A percentile compares a stretch with the other conserved stretches of the same genome.
Conservation (phyloP, 345 rosid genomes). For the Salix udensis region DNA sequence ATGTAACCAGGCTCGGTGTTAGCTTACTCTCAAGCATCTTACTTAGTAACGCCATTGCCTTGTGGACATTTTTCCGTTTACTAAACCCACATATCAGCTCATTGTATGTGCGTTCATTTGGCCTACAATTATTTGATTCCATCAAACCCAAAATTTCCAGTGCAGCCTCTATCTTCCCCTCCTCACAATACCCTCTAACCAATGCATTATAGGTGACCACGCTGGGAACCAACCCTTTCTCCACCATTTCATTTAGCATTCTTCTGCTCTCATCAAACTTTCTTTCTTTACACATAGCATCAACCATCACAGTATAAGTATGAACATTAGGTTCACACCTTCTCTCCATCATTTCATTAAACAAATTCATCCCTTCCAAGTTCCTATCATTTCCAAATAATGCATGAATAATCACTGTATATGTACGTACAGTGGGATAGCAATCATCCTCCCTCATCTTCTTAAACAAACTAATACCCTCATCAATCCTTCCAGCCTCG, state of each 20-base stretch:
- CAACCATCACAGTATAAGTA: conserved; percentile 70
- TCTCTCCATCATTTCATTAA: conserved; percentile 55
- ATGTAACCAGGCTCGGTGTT: conserved; percentile 54
- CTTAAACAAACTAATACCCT: conserved; percentile 56
- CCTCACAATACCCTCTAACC: conserved; percentile 77
- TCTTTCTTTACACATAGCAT: conserved; percentile 53
- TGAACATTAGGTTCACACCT: conserved; percentile 73
- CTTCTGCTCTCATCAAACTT: conserved; percentile 56
- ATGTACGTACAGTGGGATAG: conserved; percentile 67
- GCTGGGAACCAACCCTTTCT: conserved; percentile 57
- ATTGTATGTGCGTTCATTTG: conserved; percentile 79
- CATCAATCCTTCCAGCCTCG: conserved; percentile 56
- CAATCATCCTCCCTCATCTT: conserved; percentile 65
- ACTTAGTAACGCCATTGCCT: conserved; percentile 66
- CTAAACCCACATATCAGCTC: conserved; percentile 70
- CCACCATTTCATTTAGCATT: conserved; percentile 50
- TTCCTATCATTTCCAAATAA: conserved; percentile 50
- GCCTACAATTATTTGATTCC: conserved; percentile 51
- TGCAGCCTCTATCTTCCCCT: conserved; percentile 57
- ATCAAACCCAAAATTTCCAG: conserved; percentile 60
- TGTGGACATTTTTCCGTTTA: conserved; percentile 63
- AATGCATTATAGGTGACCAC: conserved; percentile 81
- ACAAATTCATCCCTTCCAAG: conserved; percentile 50
- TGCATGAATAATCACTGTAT: conserved; percentile 66
- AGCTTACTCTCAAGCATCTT: conserved; percentile 55